These are phyloP conservation scores for Pholiota conissans DNA, from an alignment of 768 basidiomycete genomes.

Conservation along the genomic window DNA sequence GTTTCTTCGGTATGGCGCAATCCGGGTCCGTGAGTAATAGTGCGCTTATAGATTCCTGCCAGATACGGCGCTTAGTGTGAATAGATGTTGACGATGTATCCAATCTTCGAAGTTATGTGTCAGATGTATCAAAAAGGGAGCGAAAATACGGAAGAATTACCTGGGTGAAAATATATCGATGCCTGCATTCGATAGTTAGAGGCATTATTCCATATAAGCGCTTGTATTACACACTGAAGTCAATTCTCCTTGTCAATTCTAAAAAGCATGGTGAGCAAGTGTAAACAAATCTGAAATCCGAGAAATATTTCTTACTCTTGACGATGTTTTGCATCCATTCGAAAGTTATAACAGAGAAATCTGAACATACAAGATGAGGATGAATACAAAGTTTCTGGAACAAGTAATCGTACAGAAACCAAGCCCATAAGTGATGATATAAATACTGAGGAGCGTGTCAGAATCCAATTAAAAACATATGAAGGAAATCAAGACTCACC, in stretches of 20 bases:
- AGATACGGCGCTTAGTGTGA: slow-evolving; percentile 70
- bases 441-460: slow-evolving; percentile 32
- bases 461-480: neutral
- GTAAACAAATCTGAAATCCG: neutral
- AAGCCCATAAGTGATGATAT: slow-evolving; percentile 64
- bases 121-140: neutral
- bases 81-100: slow-evolving; percentile 55
- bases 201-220: neutral
- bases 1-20: slow-evolving; percentile 56
- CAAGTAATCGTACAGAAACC: slow-evolving; percentile 49
- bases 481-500: slow-evolving; percentile 40
- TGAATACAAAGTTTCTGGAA: neutral
- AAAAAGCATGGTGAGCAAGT: slow-evolving; percentile 2
- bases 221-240: slow-evolving; percentile 59
- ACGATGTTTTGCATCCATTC: slow-evolving; percentile 51
- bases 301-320: slow-evolving; percentile 53
- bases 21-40: slow-evolving; percentile 61
- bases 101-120: slow-evolving; percentile 36
- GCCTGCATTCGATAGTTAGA: slow-evolving; percentile 36
- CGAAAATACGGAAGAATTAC: slow-evolving; percentile 30
- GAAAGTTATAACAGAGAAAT: slow-evolving; percentile 64
- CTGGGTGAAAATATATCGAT: slow-evolving; percentile 81
- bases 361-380: slow-evolving; percentile 31
- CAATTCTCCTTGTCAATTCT: slow-evolving; percentile 65
- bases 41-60: slow-evolving; percentile 76